Conservation (phyloP, 1,139 yeast genomes). For the Geotrichum restrictum region DNA sequence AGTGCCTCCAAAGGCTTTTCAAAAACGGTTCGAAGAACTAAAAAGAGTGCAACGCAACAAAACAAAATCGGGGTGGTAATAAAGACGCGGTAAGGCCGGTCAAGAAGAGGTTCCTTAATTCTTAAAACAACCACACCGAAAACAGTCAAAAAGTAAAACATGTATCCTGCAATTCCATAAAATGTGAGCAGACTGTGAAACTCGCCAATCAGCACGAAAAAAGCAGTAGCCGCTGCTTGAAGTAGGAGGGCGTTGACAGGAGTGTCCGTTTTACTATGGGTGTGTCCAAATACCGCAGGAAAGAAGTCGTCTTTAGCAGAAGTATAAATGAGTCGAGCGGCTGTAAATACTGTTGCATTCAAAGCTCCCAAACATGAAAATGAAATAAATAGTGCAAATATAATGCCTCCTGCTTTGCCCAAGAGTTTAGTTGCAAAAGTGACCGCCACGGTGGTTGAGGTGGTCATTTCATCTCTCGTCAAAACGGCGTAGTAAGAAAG, state of each 20-base stretch:
- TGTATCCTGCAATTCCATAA: conserved; percentile 43
- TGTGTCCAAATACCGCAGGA: conserved; percentile 36
- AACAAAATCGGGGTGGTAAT: conserved; percentile 41
- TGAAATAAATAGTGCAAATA: conserved; percentile 39
- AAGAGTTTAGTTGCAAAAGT: conserved; percentile 37
- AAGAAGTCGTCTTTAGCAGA: conserved; percentile 40
- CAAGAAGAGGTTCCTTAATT: conserved; percentile 37
- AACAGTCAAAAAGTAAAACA: conserved; percentile 42
- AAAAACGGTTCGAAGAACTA: conserved; percentile 38
- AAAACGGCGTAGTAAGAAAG: conserved; percentile 41
- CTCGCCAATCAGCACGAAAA: conserved; percentile 39
- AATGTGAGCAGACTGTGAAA: conserved; percentile 39
- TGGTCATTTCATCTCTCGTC: conserved; percentile 34
- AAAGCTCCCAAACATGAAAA: conserved; percentile 43
- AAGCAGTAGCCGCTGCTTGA: conserved; percentile 34
- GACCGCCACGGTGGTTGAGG: conserved; percentile 40
- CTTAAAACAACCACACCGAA: conserved; percentile 41
- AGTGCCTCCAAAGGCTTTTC: conserved; percentile 38
- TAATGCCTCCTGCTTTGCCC: conserved; percentile 34
- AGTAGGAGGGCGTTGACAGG: conserved; percentile 41
- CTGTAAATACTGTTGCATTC: conserved; percentile 42
- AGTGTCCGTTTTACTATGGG: conserved; percentile 33
- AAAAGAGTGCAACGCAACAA: conserved; percentile 40
- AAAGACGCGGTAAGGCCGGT: conserved; percentile 41
- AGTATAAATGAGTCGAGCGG: conserved; percentile 40